phyloP scores from a whole-genome alignment of 345 rosid genomes.

The Crucihimalaya himalaica region DNA sequence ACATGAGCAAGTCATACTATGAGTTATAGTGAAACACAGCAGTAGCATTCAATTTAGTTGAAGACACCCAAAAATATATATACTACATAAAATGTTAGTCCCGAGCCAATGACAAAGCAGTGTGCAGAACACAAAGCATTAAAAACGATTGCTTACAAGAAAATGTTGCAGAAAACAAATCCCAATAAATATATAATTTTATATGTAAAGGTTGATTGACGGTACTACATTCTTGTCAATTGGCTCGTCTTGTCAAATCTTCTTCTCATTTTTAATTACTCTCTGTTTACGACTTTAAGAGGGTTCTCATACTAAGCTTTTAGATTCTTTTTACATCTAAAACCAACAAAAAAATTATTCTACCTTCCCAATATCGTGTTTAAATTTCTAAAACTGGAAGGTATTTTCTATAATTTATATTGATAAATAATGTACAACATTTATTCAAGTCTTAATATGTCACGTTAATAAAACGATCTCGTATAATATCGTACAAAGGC shows the following conservation, averaged over 20 bases:
- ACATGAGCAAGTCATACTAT: background rate
- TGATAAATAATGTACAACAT: background rate
- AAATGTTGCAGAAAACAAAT: conserved; percentile 42
- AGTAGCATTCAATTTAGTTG: conserved; percentile 27
- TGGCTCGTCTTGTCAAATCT: conserved; percentile 43
- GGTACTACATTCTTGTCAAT: conserved; percentile 44
- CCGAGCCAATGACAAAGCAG: conserved; percentile 26
- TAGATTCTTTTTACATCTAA: background rate
- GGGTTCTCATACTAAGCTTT: background rate
- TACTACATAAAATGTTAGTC: conserved; percentile 2
- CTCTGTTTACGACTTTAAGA: background rate
- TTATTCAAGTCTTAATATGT: background rate
- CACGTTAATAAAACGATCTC: background rate
- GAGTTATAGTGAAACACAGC: conserved; percentile 6
- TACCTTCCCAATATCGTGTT: background rate
- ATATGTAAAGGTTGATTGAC: conserved; percentile 39
- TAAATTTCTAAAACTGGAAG: background rate
- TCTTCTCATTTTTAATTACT: conserved; percentile 9
- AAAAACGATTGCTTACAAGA: conserved; percentile 40
- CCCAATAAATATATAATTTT: conserved; percentile 8
- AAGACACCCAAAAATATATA: conserved; percentile 7
- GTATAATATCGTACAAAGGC: background rate
- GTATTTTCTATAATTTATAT: background rate
- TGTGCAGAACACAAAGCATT: conserved; percentile 41
- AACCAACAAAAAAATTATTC: background rate